Evolutionary conservation across 2,329 filamentous ascomycete genomes (phyloP).

Genomic region (Gliomastix tumulicola): DNA sequence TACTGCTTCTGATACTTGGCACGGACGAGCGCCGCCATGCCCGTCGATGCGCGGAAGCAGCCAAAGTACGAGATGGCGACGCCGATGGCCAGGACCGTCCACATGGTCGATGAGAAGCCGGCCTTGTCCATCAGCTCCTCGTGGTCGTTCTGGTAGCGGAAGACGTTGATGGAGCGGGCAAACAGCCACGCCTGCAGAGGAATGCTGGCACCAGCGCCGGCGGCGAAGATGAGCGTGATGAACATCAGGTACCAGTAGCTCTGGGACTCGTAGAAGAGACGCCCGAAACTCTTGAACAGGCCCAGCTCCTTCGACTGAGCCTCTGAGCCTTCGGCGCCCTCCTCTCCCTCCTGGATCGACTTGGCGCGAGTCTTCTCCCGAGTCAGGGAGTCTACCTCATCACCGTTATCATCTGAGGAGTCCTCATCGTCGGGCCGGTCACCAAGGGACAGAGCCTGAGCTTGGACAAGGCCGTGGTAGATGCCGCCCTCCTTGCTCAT

Average conservation of each 20-base stretch:
- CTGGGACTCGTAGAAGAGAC: conserved; percentile 49
- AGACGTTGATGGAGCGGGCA: conserved; percentile 43
- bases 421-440: conserved; percentile 28
- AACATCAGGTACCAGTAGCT: conserved; percentile 41
- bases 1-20: conserved; percentile 53
- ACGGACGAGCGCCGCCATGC: conserved; percentile 39
- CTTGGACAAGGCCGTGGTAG: conserved; percentile 61
- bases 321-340: conserved; percentile 11
- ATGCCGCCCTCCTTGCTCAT: conserved; percentile 52
- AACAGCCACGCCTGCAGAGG: conserved; percentile 50
- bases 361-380: conserved; percentile 38
- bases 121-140: conserved; percentile 30
- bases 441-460: conserved; percentile 52
- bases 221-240: conserved; percentile 39
- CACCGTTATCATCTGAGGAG: conserved; percentile 26
- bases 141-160: conserved; percentile 23
- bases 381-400: conserved; percentile 29
- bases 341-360: conserved; percentile 19
- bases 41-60: conserved; percentile 28
- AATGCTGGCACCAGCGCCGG: conserved; percentile 30
- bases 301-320: conserved; percentile 25
- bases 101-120: conserved; percentile 62
- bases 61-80: conserved; percentile 45
- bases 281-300: conserved; percentile 46
- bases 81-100: conserved; percentile 48